Evolutionary conservation across 192 early-diverging fungal genomes (phyloP), one percentile per base, ranked within the genome.

Genomic region (Spizellomyces sp.): DNA sequence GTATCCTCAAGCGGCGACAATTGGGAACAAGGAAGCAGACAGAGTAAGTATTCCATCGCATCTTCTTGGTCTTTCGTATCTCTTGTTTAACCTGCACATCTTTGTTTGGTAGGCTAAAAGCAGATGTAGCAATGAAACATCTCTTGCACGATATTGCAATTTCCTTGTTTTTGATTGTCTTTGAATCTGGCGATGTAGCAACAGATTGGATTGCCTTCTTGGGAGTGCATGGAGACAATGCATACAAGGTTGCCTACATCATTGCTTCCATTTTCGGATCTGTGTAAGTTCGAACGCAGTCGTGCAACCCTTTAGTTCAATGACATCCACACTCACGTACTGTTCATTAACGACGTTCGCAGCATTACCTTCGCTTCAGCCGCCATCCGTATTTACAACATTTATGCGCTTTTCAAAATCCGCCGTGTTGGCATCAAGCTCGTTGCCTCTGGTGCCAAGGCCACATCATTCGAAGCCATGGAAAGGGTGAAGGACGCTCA

Each of bases 201-300:
- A 19, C 64, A 5, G 70, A 72, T 36, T 72, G 70, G 70, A 43
- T 27, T 41, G 70, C 61, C n/a, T 64, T 72, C 15, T 9, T 72
- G 8, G 36, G n/a, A 10, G 70, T 72, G 5, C 48, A 17, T 1
- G 46, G 22, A 6, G 60, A 48, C 9, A 43, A 60, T n/a, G 9
- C 17, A 14, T 64, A 45, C 54, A 43, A 45, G 17, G 59, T 72
- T 9, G 60, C 36, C 12, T 72, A 48, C 48, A 62, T 64, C 21
- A 62, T 54, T 7, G 46, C 47, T 0, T 72, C 61, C 52, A 63
- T 72, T 14, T 72, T 72, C 48, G 45, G 50, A 41, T 64, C 59
- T 45, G 19, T 60, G 66, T 67, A 47, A 67, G 66, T 21, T 19
- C 3, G 15, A 36, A 2, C 3, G 27, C 27, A 36, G 27, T 3